A percentile compares a stretch with the other conserved stretches of the same genome.
Conservation (phyloP, 2,329 filamentous ascomycete genomes). For the Helotiales sp. region DNA sequence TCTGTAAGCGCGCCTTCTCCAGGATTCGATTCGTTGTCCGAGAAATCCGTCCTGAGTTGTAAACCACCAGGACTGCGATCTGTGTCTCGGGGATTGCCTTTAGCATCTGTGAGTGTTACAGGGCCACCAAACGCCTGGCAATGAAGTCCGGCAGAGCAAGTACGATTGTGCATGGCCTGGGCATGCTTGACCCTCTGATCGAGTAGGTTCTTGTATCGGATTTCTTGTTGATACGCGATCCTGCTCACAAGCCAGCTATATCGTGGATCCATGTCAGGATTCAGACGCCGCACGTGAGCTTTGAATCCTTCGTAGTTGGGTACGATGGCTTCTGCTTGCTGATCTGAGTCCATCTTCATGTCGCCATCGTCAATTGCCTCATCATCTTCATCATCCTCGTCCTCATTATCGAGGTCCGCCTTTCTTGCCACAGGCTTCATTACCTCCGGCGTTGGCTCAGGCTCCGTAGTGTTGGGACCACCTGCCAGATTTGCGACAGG, state of each 20-base stretch:
- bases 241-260: constrained; percentile 71
- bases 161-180: constrained; percentile 52
- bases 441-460: constrained; percentile 43
- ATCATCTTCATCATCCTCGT: constrained; percentile 60
- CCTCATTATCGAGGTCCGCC: constrained; percentile 41
- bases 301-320: constrained; percentile 77
- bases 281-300: constrained; percentile 69
- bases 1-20: constrained; percentile 68
- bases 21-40: constrained; percentile 61
- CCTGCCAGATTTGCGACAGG: constrained; percentile 51
- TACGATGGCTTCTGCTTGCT: constrained; percentile 64
- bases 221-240: constrained; percentile 73
- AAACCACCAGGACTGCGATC: constrained; percentile 57
- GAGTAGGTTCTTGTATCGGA: constrained; percentile 76
- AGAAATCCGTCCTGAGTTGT: constrained; percentile 54
- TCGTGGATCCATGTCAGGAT: constrained; percentile 65
- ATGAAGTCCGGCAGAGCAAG: constrained; percentile 60
- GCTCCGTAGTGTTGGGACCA: neutral
- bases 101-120: constrained; percentile 60
- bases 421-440: constrained; percentile 28
- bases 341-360: constrained; percentile 60
- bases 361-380: constrained; percentile 63
- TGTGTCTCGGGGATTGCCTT: constrained; percentile 56
- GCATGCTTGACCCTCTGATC: constrained; percentile 70
- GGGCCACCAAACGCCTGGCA: constrained; percentile 70